A percentile compares a stretch with the other conserved stretches of the same genome.
These are phyloP conservation scores for Calonectria hongkongensis DNA, from an alignment of 2,329 filamentous ascomycete genomes.

Conservation along the genomic window DNA sequence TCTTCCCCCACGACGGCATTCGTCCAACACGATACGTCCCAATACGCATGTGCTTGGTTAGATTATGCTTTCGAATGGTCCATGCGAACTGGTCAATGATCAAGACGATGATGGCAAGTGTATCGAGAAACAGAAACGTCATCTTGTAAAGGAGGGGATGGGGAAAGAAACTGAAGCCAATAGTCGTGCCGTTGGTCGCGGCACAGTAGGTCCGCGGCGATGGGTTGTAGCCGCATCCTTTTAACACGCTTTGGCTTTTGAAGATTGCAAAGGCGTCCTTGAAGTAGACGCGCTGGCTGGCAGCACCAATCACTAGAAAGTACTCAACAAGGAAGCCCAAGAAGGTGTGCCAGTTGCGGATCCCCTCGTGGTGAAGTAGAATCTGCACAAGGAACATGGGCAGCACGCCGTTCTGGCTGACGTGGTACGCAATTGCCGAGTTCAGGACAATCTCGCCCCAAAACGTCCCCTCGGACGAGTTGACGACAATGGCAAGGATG, in stretches of 20 bases:
- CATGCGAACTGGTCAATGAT: constrained; percentile 60
- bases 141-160: constrained; percentile 62
- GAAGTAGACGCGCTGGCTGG: constrained; percentile 61
- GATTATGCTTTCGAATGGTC: constrained; percentile 60
- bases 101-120: constrained; percentile 59
- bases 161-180: constrained; percentile 61
- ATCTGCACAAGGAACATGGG: constrained; percentile 63
- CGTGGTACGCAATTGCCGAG: constrained; percentile 61
- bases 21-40: constrained; percentile 58
- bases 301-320: constrained; percentile 61
- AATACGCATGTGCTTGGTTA: constrained; percentile 57
- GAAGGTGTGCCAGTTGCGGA: constrained; percentile 64
- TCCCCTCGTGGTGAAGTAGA: constrained; percentile 62
- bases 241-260: constrained; percentile 56
- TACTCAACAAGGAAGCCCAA: constrained; percentile 63
- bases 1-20: constrained; percentile 56
- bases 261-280: constrained; percentile 60
- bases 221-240: constrained; percentile 60
- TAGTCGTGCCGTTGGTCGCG: constrained; percentile 57
- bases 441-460: constrained; percentile 64
- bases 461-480: constrained; percentile 63
- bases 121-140: constrained; percentile 61
- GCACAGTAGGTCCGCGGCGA: constrained; percentile 63
- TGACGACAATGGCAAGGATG: constrained; percentile 64
- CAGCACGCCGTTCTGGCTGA: constrained; percentile 61